phyloP scores from a whole-genome alignment of 768 basidiomycete genomes.

The Podaxis sp. region DNA sequence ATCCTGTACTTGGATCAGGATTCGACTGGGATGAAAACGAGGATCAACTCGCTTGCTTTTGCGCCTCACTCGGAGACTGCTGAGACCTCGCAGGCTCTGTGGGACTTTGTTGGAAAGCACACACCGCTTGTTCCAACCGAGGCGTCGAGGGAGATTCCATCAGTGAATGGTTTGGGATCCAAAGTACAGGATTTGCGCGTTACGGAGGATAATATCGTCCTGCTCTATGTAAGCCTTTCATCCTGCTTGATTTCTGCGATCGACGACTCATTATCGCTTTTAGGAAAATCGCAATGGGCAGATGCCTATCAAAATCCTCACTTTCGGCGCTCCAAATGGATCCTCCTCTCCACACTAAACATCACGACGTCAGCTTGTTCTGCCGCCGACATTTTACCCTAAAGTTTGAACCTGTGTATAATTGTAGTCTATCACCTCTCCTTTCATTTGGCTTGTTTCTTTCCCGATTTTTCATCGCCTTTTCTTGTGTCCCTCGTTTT shows the following conservation, averaged over 20 bases:
- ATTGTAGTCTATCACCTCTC: background rate
- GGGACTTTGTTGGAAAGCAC: conserved; percentile 42
- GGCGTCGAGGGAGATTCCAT: conserved; percentile 40
- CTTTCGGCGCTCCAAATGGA: conserved; percentile 36
- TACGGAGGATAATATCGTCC: conserved; percentile 61
- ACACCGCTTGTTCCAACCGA: conserved; percentile 43
- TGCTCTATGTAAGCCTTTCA: conserved; percentile 47
- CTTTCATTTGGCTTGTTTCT: background rate
- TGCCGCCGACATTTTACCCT: background rate
- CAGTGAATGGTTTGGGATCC: conserved; percentile 42
- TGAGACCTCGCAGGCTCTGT: conserved; percentile 30
- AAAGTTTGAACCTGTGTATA: background rate
- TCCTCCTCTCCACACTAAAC: conserved; percentile 7
- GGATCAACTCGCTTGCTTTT: conserved; percentile 41
- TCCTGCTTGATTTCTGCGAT: background rate
- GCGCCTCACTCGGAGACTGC: conserved; percentile 39
- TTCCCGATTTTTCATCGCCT: background rate
- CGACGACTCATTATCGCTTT: conserved; percentile 6
- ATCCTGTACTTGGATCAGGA: conserved; percentile 46
- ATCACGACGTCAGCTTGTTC: background rate
- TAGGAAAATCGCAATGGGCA: conserved; percentile 34
- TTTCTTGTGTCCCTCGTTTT: background rate
- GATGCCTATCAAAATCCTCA: conserved; percentile 45
- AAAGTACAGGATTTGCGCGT: conserved; percentile 50
- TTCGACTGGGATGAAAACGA: conserved; percentile 24